A percentile compares a stretch with the other conserved stretches of the same genome.
Evolutionary conservation across 2,329 filamentous ascomycete genomes (phyloP).

Genomic region (Rhynchosporium graminicola): DNA sequence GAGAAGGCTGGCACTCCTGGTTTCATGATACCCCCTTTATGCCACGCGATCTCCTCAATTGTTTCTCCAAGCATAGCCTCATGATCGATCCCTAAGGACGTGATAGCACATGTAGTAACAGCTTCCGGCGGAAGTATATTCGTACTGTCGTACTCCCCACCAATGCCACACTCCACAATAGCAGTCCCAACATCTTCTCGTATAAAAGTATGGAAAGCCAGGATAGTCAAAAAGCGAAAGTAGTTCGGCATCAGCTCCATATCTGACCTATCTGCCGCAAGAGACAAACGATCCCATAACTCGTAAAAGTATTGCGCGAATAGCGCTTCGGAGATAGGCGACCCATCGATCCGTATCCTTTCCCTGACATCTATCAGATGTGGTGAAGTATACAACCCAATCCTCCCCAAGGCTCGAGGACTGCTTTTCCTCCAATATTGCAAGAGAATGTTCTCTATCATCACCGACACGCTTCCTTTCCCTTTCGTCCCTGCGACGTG

Average conservation of each 20-base stretch:
- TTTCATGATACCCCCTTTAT: conserved; percentile 89
- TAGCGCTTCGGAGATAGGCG: conserved; percentile 56
- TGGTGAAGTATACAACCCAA: conserved; percentile 69
- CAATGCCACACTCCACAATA: conserved; percentile 90
- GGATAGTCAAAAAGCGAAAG: conserved; percentile 86
- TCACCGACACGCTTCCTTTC: conserved; percentile 66
- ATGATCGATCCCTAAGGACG: conserved; percentile 85
- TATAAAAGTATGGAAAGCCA: conserved; percentile 84
- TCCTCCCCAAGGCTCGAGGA: conserved; percentile 34
- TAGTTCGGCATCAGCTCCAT: conserved; percentile 72
- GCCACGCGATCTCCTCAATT: conserved; percentile 83
- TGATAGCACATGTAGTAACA: conserved; percentile 68
- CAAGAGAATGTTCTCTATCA: conserved; percentile 63
- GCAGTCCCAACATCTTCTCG: conserved; percentile 74
- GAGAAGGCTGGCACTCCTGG: conserved; percentile 62
- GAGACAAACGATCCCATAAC: conserved; percentile 59
- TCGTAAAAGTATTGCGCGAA: conserved; percentile 69
- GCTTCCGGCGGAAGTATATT: conserved; percentile 68
- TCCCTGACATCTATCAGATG: conserved; percentile 70
- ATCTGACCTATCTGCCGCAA: conserved; percentile 32
- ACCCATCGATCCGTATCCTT: conserved; percentile 63
- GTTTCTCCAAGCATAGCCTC: conserved; percentile 77
- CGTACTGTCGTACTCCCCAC: conserved; percentile 89
- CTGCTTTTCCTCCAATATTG: conserved; percentile 45
- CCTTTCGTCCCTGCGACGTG: conserved; percentile 14